Evolutionary conservation across 2,329 filamentous ascomycete species (phyloP), one percentile per base, ranked within the genome.

Genomic region (Aureobasidium sp.): DNA sequence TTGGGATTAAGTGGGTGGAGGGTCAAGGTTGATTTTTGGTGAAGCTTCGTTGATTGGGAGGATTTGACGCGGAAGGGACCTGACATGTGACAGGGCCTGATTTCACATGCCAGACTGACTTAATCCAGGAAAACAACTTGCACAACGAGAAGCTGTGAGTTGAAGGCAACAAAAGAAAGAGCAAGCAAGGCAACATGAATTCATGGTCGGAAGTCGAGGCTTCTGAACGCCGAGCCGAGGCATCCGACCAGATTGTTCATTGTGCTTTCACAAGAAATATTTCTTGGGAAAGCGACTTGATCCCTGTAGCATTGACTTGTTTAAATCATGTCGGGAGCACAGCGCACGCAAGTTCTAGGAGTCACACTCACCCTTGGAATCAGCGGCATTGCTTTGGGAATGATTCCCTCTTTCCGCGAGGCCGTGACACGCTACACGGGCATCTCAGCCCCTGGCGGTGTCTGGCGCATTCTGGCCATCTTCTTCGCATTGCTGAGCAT

Each of bases 401-500:
- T 63, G 6, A 62, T 70, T 11, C 69, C 71, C 3, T 64, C 68
- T 5, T 62, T 70, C 8, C 67, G 71, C 37, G 62, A 66, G n/a
- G 65, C 65, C 57, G 42, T 72, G 25, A 48, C 64, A 10, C 59
- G 66, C 39, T 63, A 68, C 25, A 42, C 71, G 11, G 53, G 60
- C 29, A 64, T 67, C 44, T 55, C 59, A 54, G 50, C 65, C 39
- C 57, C 64, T 32, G 62, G 62, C 21, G 65, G 66, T 32, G 64
- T 67, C 48, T 76, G 73, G 72, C 71, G 68, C 58, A 68, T 70
- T 5, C 44, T 74, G 34, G 68, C 71, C n/a, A 49, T 87, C 14
- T 55, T 82, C 13, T 82, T 88, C 61, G 77, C 83, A 13, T 51
- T 87, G 8, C 67, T 83, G 47, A 93, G 92, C 72, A 78, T 87